Percentiles rank a stretch among this genome's conserved stretches.
These are phyloP conservation scores for Botrytis sinoallii DNA, from an alignment of 2,329 filamentous ascomycete genomes.

Conservation along the genomic window DNA sequence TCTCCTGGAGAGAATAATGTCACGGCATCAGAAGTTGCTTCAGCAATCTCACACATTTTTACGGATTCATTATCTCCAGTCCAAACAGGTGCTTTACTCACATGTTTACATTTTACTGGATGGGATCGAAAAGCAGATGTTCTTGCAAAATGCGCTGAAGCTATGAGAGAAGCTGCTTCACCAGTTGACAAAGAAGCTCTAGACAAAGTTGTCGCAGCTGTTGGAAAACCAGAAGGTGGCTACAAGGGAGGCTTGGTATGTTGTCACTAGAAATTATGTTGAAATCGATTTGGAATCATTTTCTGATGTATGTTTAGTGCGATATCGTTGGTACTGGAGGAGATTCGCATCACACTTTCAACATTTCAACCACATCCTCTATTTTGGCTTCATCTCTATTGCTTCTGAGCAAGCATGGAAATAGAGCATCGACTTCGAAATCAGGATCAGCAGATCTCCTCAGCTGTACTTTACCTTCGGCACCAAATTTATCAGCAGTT, in stretches of 20 bases:
- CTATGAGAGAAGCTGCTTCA: slow-evolving; percentile 79
- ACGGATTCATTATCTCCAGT: slow-evolving; percentile 84
- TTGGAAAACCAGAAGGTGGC: slow-evolving; percentile 62
- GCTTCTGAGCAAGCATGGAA: slow-evolving; percentile 90
- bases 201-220: slow-evolving; percentile 55
- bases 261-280: slow-evolving; percentile 19
- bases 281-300: not conserved
- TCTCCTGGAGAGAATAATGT: slow-evolving; percentile 48
- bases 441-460: slow-evolving; percentile 94
- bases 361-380: slow-evolving; percentile 92
- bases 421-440: slow-evolving; percentile 90
- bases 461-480: slow-evolving; percentile 65
- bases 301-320: slow-evolving; percentile 46
- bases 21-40: slow-evolving; percentile 76
- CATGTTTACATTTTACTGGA: slow-evolving; percentile 86
- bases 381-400: slow-evolving; percentile 86
- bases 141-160: slow-evolving; percentile 76
- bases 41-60: slow-evolving; percentile 89
- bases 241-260: slow-evolving; percentile 83
- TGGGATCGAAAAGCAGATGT: slow-evolving; percentile 83
- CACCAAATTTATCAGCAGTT: slow-evolving; percentile 73
- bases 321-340: slow-evolving; percentile 98
- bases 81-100: slow-evolving; percentile 82
- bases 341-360: slow-evolving; percentile 96
- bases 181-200: slow-evolving; percentile 65